Evolutionary conservation across 2,329 filamentous ascomycete genomes (phyloP), one percentile per base, ranked within the genome.

Genomic region (Graphilbum sp.): DNA sequence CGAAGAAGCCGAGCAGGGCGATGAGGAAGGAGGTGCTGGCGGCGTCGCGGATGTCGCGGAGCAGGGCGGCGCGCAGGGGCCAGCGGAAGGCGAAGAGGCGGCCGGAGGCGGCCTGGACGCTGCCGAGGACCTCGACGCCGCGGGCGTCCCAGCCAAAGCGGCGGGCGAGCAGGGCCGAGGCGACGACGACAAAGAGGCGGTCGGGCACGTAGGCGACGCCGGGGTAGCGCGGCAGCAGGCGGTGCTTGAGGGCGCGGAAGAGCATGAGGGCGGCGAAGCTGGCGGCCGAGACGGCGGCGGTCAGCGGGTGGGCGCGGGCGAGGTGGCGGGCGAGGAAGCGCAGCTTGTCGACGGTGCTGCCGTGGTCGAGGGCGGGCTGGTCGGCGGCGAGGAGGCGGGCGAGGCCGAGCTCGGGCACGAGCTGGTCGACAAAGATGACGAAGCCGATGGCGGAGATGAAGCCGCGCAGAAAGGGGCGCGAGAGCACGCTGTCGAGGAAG

Each of bases 381-480:
- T 78, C 59, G 37, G 72, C 74, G 0, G 86, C 83, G 16, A 75
- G n/a, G n/a, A n/a, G 58, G 1, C 67, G 61, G 29, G 66, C 68
- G 18, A 98, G 66, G 1, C 90, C 90, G 49, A 93, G 69, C 56
- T 96, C 86, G 0, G 88, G 87, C 38, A 95, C 82, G 33, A 94
- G 63, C 58, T 98, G 90, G 55, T 96, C 90, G 27, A 96, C 84
- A 30, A 92, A 75, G 53, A 98, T 96, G 46, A 96, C 87, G 40
- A 95, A 83, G 35, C 90, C 90, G 53, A 98, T 92, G 36, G 90
- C 90, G 41, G 84, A 94, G 58, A 98, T 95, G 60, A 98, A 98
- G 1, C 90, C 90, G 42, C 90, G 70, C 40, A 96, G 60, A 50
- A 98, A 96, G 1, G 90, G 90, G 25, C 85, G 72, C 48, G 87